Evolutionary conservation across 139 green algal genomes (phyloP), one percentile per base, ranked within the genome.

Genomic region (Chlorella vulgaris): DNA sequence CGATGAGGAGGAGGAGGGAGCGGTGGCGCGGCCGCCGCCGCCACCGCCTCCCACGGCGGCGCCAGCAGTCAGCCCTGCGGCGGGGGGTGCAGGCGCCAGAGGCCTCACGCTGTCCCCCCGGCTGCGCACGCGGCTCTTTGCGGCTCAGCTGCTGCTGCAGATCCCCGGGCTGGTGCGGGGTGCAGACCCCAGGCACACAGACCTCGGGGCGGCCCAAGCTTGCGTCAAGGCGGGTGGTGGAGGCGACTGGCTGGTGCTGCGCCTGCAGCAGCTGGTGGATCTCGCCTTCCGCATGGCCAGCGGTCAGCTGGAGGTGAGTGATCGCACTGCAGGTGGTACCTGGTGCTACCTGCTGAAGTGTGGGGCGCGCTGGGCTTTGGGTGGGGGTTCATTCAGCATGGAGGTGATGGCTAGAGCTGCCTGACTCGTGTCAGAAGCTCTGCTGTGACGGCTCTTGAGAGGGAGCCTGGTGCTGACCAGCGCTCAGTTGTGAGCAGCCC

Each of bases 91-190:
- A 22, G 67, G 26, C 7, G 29, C 7, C 50, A 51, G 6, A n/a
- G 4, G 43, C 38, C 47, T 69, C n/a, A 78, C 47, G 18, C 61
- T 66, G 21, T 78, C 89, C 21, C 91, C 91, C 4, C 85, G 94
- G n/a, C 87, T 95, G 73, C 88, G 91, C 67, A 98, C 94, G 0
- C 89, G 94, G 4, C 61, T 96, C 65, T 95, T 98, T 91, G 92
- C 94, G 1, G 90, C 89, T 0, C 79, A 88, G 55, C 89, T 89
- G 77, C 81, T 98, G 42, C 73, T 90, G 75, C 81, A 84, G 6
- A 67, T 96, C 18, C 92, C 92, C n/a, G 40, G 50, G 5, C 71
- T 77, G 33, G 89, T 90, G 33, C 84, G 85, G 0, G 29, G 50
- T 7, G 69, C 50, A 4, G 86, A 96, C 62, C 40, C 82, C 7